Percentiles rank a stretch among this genome's conserved stretches.
Evolutionary conservation across 176 grass and related monocot genomes (phyloP).

Genomic region (Poa pratensis): DNA sequence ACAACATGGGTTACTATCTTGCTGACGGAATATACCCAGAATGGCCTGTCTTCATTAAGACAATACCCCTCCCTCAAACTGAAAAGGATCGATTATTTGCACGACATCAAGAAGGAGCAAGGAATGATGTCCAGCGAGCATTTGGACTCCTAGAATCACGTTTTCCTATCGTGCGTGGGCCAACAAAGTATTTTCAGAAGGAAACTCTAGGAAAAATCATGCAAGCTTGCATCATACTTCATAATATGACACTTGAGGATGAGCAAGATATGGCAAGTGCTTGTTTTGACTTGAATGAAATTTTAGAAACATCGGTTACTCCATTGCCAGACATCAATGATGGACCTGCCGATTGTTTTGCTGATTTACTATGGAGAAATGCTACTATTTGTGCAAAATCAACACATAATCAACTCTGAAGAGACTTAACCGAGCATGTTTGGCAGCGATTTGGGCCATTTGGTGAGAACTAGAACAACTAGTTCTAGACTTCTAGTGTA

Average conservation of each 20-base stretch:
- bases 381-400: constrained; percentile 24
- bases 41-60: constrained; percentile 36
- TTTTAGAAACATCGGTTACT: constrained; percentile 1
- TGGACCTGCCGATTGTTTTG: constrained; percentile 30
- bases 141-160: constrained; percentile 28
- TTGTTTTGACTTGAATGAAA: constrained; percentile 39
- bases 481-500: neutral
- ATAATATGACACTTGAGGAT: constrained; percentile 52
- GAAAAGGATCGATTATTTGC: constrained; percentile 45
- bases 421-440: constrained; percentile 42
- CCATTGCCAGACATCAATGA: constrained; percentile 14
- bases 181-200: constrained; percentile 22
- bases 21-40: constrained; percentile 34
- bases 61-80: constrained; percentile 30
- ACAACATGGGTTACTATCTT: constrained; percentile 39
- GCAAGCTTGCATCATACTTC: constrained; percentile 45
- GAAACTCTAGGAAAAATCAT: constrained; percentile 41
- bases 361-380: constrained; percentile 32
- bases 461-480: constrained; percentile 21
- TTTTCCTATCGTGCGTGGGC: constrained; percentile 37
- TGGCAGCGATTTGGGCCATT: constrained; percentile 53
- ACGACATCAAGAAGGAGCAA: constrained; percentile 17
- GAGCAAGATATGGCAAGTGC: constrained; percentile 44
- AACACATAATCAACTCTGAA: constrained; percentile 30
- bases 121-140: constrained; percentile 28